Conservation (phyloP, 2,329 filamentous ascomycete genomes). For the Macroventuria anomochaeta region DNA sequence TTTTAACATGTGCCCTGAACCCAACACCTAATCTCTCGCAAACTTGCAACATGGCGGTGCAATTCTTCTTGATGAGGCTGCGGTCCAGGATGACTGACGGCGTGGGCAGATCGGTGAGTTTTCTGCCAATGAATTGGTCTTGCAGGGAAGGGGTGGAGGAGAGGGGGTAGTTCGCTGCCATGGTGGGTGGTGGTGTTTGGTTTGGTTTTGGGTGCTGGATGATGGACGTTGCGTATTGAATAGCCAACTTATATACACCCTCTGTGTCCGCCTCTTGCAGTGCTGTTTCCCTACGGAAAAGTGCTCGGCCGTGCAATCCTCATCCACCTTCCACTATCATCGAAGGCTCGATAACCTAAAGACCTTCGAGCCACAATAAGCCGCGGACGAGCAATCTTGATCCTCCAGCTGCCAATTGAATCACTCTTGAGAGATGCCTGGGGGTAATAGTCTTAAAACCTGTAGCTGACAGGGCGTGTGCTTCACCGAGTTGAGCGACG, state of each 20-base stretch:
- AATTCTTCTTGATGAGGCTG: slow-evolving; percentile 71
- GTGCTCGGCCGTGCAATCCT: neutral
- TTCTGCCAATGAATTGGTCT: slow-evolving; percentile 63
- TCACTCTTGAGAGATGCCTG: neutral
- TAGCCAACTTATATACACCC: too few relatives aligned
- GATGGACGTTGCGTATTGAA: too few relatives aligned
- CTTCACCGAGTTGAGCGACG: neutral
- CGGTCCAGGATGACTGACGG: slow-evolving; percentile 74
- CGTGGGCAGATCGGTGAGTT: slow-evolving; percentile 65
- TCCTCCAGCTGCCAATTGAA: neutral
- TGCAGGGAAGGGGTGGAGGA: slow-evolving; percentile 16
- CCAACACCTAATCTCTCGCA: slow-evolving; percentile 64
- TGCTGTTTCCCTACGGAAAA: neutral
- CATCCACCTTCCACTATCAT: neutral
- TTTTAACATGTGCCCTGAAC: slow-evolving; percentile 82
- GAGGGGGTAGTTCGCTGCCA: slow-evolving; percentile 28
- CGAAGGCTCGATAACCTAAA: neutral
- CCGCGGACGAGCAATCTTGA: neutral
- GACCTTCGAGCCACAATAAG: neutral
- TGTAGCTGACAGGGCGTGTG: neutral
- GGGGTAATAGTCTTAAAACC: neutral
- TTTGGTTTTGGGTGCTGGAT: too few relatives aligned
- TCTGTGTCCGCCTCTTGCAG: neutral
- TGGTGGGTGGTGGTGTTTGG: neutral
- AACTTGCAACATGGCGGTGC: slow-evolving; percentile 72